Evolutionary conservation across 108 stramenopile genomes (phyloP), one percentile per base, ranked within the genome.

Genomic region (Cylindrotheca closterium): DNA sequence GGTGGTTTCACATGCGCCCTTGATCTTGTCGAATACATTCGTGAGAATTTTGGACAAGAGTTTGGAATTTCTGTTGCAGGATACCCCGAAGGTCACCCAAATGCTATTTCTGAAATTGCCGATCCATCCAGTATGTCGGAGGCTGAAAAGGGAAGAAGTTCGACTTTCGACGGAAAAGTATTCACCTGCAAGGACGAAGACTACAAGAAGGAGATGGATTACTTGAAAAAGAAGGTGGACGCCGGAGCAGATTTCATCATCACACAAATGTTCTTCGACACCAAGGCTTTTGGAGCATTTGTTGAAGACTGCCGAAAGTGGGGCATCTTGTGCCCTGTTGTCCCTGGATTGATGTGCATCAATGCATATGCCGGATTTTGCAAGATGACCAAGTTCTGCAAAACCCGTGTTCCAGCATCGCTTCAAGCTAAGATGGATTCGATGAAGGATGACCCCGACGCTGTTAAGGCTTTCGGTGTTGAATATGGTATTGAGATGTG

Each of bases 211-310:
- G 99, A 99, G 77, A 96, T 99, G 96, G 91, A 75, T 34, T 99
- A 99, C 76, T 73, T 98, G 55, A 96, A 98, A 70, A 78, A 87
- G 58, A 99, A 99, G 67, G 82, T 97, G 4, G 97, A 99, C 76
- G 94, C 96, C 22, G 96, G 95, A 54, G 91, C 86, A 79, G 92
- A 96, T 67, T 80, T 96, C 32, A 94, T 98, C 75, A 96, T 99
- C 66, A 99, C 99, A 2, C 99, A 99, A 93, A 99, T 99, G 98
- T 99, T 99, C 83, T 99, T 98, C 65, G 99, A 99, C 51, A 73
- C 86, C 30, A 82, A 84, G 54, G 96, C 96, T 28, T 99, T 94
- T 83, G 78, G 74, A 50, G 70, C 71, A 19, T 99, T 97, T 65
- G 93, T 96, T 42, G 65, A 93, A 52, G 96, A 93, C 55, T 99